phyloP scores from a whole-genome alignment of 129 eudicot genomes.

The Helianthus tuberosus region DNA sequence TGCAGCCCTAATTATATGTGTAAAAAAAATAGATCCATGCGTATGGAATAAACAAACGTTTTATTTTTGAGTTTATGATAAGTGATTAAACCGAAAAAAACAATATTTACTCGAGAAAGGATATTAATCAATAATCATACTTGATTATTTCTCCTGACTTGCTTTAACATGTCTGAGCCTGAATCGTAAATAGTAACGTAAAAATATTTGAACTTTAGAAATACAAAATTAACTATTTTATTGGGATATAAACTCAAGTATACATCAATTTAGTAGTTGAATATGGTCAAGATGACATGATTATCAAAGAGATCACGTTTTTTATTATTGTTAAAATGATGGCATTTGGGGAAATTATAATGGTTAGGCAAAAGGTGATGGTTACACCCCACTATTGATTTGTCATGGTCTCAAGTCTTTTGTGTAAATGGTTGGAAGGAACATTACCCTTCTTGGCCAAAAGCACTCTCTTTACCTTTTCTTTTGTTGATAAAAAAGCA shows the following conservation, averaged over 20 bases:
- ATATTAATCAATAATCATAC: not conserved
- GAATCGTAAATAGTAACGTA: not conserved
- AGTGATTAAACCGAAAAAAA: not conserved
- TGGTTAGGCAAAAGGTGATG: slow-evolving; percentile 42
- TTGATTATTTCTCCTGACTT: not conserved
- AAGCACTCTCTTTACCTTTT: slow-evolving; percentile 33
- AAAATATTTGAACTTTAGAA: not conserved
- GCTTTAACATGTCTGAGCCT: not conserved
- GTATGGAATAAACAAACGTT: not conserved
- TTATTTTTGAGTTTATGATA: not conserved
- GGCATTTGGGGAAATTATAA: slow-evolving; percentile 25
- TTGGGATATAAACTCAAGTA: not conserved
- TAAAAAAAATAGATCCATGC: not conserved
- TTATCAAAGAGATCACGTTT: slow-evolving; percentile 16
- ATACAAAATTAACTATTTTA: not conserved
- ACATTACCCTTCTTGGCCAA: slow-evolving; percentile 36
- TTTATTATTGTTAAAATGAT: slow-evolving; percentile 19
- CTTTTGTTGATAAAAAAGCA: slow-evolving; percentile 21
- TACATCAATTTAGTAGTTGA: slow-evolving; percentile 13
- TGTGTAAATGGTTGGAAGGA: slow-evolving; percentile 39
- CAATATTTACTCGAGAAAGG: not conserved
- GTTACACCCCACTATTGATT: slow-evolving; percentile 40
- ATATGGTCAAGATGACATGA: slow-evolving; percentile 14
- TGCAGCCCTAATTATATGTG: too few species aligned
- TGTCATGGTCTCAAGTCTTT: slow-evolving; percentile 35